These are phyloP conservation scores for Aspergillus felis DNA, from an alignment of 2,329 filamentous ascomycete genomes.

Conservation along the genomic window DNA sequence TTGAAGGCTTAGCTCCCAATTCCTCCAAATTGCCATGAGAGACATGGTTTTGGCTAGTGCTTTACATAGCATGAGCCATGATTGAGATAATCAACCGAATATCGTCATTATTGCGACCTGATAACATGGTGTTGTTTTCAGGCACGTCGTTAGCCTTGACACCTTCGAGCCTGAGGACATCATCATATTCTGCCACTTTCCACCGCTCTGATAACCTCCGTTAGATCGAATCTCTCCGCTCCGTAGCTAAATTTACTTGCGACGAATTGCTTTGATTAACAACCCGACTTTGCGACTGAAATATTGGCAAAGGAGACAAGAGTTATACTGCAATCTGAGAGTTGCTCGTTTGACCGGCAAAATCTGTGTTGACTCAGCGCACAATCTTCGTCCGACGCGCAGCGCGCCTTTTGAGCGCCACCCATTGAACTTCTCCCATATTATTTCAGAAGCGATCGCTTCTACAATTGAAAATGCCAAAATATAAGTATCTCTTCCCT, in stretches of 20 bases:
- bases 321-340: not conserved
- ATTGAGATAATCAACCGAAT: not conserved
- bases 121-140: not conserved
- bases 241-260: not conserved
- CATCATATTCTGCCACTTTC: not conserved
- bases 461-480: constrained; percentile 64
- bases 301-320: not conserved
- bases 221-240: constrained; percentile 7
- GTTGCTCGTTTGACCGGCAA: not conserved
- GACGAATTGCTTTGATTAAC: not conserved
- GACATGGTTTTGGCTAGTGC: not conserved
- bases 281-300: not conserved
- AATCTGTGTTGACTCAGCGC: not conserved
- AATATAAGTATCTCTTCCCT: constrained; percentile 62
- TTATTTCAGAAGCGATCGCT: constrained; percentile 4
- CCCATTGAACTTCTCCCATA: constrained; percentile 7
- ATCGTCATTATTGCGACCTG: not conserved
- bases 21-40: not conserved
- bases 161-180: constrained; percentile 4
- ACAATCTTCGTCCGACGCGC: constrained; percentile 2
- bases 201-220: constrained; percentile 6
- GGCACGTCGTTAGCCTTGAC: not conserved
- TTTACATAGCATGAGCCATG: not conserved
- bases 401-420: constrained; percentile 14
- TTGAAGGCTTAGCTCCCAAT: not conserved